These are phyloP conservation scores for Talaromyces proteolyticus DNA, from an alignment of 495 filamentous ascomycete genomes.

Conservation along the genomic window DNA sequence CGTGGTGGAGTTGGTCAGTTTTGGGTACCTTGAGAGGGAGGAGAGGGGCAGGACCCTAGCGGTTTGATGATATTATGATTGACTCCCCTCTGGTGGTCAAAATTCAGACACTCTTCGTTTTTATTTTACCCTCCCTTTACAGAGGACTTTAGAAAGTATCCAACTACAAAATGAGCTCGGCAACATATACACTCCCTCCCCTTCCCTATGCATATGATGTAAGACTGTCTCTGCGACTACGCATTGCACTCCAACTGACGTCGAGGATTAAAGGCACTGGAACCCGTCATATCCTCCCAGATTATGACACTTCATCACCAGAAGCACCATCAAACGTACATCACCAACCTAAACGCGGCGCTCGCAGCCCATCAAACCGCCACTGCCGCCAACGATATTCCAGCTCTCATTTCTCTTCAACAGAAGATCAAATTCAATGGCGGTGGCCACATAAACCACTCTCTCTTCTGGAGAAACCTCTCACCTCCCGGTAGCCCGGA, in stretches of 20 bases:
- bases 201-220: slow-evolving; percentile 42
- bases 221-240: no score
- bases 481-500: slow-evolving; percentile 57
- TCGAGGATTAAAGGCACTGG: slow-evolving; percentile 55
- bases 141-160: not conserved
- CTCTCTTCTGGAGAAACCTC: slow-evolving; percentile 88
- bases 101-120: not conserved
- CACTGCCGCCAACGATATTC: slow-evolving; percentile 34
- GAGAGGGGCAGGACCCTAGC: not conserved
- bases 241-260: not conserved
- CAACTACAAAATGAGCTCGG: not conserved
- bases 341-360: slow-evolving; percentile 55
- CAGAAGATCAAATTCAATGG: slow-evolving; percentile 93
- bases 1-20: not conserved
- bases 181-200: slow-evolving; percentile 26
- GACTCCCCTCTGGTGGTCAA: not conserved
- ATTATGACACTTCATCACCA: slow-evolving; percentile 90
- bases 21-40: not conserved
- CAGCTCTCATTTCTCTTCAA: slow-evolving; percentile 66
- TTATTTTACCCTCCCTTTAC: not conserved
- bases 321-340: slow-evolving; percentile 63
- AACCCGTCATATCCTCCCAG: slow-evolving; percentile 86
- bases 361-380: slow-evolving; percentile 43
- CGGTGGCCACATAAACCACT: slow-evolving; percentile 89
- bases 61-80: not conserved